phyloP scores from a whole-genome alignment of 2,329 filamentous ascomycete species.

The Fusarium austroafricanum region DNA sequence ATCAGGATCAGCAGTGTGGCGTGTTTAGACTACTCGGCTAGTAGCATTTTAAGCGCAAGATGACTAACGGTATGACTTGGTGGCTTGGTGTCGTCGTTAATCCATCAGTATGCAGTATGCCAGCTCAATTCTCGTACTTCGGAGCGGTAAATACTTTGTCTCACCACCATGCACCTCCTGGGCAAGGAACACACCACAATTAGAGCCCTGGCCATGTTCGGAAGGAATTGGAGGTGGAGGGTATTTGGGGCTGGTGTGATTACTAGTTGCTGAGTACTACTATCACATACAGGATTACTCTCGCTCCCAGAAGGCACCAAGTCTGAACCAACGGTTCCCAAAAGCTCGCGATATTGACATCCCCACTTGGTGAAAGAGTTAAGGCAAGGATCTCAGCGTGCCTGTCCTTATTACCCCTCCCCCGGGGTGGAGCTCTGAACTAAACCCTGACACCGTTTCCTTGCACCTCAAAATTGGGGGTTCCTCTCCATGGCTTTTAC shows the following conservation, averaged over 20 bases:
- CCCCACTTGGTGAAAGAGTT: background rate
- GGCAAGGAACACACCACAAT: conserved; percentile 16
- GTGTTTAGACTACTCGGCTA: background rate
- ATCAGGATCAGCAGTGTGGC: conserved; percentile 3
- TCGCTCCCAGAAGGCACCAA: background rate
- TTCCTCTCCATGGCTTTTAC: conserved; percentile 8
- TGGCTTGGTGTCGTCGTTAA: background rate
- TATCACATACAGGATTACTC: background rate
- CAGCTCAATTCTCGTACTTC: conserved; percentile 1
- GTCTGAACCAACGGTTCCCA: conserved; percentile 7
- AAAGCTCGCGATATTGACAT: conserved; percentile 5
- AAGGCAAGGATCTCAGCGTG: conserved; percentile 13
- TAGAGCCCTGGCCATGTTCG: background rate
- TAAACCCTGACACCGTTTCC: conserved; percentile 10
- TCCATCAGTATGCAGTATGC: background rate
- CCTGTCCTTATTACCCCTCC: conserved; percentile 2
- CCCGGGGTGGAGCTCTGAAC: conserved; percentile 6
- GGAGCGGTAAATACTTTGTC: background rate
- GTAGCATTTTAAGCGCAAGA: background rate
- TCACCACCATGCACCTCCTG: conserved; percentile 6
- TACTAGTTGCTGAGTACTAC: background rate
- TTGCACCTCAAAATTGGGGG: conserved; percentile 9
- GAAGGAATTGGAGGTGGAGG: background rate
- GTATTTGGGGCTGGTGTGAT: background rate
- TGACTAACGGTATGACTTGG: conserved; percentile 27